phyloP scores from a whole-genome alignment of 1,284 basidiomycete species.

The Leucoagaricus sp. region DNA sequence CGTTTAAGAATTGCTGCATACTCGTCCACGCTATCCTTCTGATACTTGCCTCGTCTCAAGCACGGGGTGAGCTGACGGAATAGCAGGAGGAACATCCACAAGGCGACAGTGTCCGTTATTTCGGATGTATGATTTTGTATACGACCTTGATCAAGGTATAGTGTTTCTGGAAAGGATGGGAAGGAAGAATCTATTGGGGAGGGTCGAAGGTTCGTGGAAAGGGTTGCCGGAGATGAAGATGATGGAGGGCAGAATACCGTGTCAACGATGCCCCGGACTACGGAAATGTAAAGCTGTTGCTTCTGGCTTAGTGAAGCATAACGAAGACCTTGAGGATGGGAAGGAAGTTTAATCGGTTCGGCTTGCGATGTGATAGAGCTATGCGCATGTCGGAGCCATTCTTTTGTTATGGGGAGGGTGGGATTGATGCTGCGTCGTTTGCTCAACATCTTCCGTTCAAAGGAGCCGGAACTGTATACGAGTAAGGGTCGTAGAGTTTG shows the following conservation, averaged over 20 bases:
- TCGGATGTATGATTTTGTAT: slow-evolving; percentile 73
- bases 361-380: slow-evolving; percentile 33
- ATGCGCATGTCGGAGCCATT: slow-evolving; percentile 58
- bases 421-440: slow-evolving; percentile 49
- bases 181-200: slow-evolving; percentile 32
- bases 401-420: slow-evolving; percentile 56
- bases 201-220: slow-evolving; percentile 29
- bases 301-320: slow-evolving; percentile 48
- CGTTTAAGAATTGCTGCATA: slow-evolving; percentile 56
- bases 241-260: slow-evolving; percentile 66
- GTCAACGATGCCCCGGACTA: slow-evolving; percentile 69
- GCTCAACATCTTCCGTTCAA: slow-evolving; percentile 81
- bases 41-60: slow-evolving; percentile 9
- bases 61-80: slow-evolving; percentile 70
- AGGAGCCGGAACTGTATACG: slow-evolving; percentile 77
- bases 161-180: slow-evolving; percentile 74
- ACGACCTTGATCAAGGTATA: slow-evolving; percentile 81
- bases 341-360: slow-evolving; percentile 42
- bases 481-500: slow-evolving; percentile 86
- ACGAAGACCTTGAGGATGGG: slow-evolving; percentile 39
- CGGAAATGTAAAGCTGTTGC: slow-evolving; percentile 56
- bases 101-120: slow-evolving; percentile 71
- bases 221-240: slow-evolving; percentile 32
- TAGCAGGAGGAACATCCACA: slow-evolving; percentile 82
- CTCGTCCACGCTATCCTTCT: slow-evolving; percentile 11